These are phyloP conservation scores for Hanseniaspora gamundiae DNA, from an alignment of 1,139 yeast species.

Conservation along the genomic window DNA sequence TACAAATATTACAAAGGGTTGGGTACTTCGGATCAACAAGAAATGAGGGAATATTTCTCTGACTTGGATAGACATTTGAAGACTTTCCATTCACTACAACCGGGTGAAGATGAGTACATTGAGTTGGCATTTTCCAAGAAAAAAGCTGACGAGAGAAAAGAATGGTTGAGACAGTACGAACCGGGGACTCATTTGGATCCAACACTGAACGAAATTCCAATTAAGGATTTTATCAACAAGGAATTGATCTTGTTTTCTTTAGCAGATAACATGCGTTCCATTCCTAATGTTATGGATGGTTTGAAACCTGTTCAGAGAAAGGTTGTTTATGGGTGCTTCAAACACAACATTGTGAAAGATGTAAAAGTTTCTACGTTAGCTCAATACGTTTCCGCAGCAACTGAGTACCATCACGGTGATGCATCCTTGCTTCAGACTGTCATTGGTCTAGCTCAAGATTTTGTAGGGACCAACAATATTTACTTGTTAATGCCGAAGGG, in stretches of 20 bases:
- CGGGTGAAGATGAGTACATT: slow-evolving; percentile 67
- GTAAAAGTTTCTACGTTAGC: slow-evolving; percentile 86
- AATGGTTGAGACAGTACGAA: slow-evolving; percentile 80
- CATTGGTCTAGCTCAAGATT: slow-evolving; percentile 88
- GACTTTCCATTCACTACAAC: slow-evolving; percentile 70
- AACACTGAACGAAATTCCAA: slow-evolving; percentile 64
- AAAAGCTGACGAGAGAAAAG: slow-evolving; percentile 95
- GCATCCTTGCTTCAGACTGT: slow-evolving; percentile 78
- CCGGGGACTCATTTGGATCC: slow-evolving; percentile 95
- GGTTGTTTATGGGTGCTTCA: slow-evolving; percentile 78
- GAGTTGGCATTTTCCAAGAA: slow-evolving; percentile 92
- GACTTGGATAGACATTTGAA: slow-evolving; percentile 81
- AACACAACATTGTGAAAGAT: slow-evolving; percentile 64
- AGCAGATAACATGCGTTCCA: slow-evolving; percentile 94
- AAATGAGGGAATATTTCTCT: slow-evolving; percentile 82
- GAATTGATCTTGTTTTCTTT: slow-evolving; percentile 89
- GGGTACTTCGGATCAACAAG: slow-evolving; percentile 79
- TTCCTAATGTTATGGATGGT: slow-evolving; percentile 91
- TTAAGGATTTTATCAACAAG: slow-evolving; percentile 86
- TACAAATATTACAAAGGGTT: slow-evolving; percentile 97
- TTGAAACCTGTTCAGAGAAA: slow-evolving; percentile 96
- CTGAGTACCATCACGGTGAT: slow-evolving; percentile 97
- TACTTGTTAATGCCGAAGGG: slow-evolving; percentile 84
- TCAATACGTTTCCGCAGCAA: slow-evolving; percentile 79
- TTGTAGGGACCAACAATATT: slow-evolving; percentile 84